These are phyloP conservation scores for Fusarium redolens DNA, from an alignment of 2,329 filamentous ascomycete genomes.

Conservation along the genomic window DNA sequence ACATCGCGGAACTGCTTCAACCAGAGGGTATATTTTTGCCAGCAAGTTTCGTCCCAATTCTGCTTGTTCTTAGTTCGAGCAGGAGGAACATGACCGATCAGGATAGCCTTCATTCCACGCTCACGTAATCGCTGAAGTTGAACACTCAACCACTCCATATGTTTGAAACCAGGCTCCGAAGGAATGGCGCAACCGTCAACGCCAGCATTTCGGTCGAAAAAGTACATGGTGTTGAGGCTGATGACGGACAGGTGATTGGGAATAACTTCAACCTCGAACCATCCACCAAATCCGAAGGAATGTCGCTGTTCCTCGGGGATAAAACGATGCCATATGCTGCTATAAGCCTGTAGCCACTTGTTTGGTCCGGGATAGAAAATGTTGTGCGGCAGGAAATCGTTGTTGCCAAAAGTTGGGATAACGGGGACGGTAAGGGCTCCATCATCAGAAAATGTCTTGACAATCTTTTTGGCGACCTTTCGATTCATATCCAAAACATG, in stretches of 20 bases:
- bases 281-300: constrained; percentile 90
- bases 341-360: constrained; percentile 81
- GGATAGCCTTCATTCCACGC: constrained; percentile 90
- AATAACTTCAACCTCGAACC: constrained; percentile 94
- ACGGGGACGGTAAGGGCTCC: constrained; percentile 77
- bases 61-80: constrained; percentile 86
- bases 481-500: constrained; percentile 85
- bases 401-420: constrained; percentile 93
- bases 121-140: constrained; percentile 86
- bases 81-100: constrained; percentile 94
- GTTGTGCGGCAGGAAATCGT: constrained; percentile 97
- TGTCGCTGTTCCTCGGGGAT: constrained; percentile 94
- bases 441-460: constrained; percentile 74
- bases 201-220: constrained; percentile 92
- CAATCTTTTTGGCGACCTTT: constrained; percentile 79
- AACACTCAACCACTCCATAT: constrained; percentile 94
- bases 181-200: constrained; percentile 87
- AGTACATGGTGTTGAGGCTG: constrained; percentile 96
- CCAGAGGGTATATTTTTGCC: constrained; percentile 97
- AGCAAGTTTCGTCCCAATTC: constrained; percentile 96
- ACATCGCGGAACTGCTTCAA: constrained; percentile 91
- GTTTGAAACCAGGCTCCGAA: constrained; percentile 88
- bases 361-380: constrained; percentile 90
- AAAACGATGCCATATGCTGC: constrained; percentile 83
- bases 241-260: constrained; percentile 87